Evolutionary conservation across 805 yeast genomes (phyloP), one percentile per base, ranked within the genome.

Genomic region (Peterozyma toletana): DNA sequence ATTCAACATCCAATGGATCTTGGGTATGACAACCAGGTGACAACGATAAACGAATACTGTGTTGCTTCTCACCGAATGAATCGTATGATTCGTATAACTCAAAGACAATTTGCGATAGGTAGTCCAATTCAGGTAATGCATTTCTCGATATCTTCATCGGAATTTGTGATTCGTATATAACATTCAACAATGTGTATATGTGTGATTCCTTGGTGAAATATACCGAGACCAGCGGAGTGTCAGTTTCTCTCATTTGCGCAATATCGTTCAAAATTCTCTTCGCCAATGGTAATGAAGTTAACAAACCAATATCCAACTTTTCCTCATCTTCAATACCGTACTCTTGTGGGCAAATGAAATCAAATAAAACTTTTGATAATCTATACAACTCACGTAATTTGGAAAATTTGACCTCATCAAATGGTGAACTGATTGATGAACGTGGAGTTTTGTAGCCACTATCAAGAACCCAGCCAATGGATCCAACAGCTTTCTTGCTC

Each of bases 1-100:
- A 71, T 62, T 91, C 96, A 38, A 95, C 96, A 64, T 93, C 99
- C 50, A 93, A 72, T 27, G 99, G 99, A 62, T 91, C 96, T 56
- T 89, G 96, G 0, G 98, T 90, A 64, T 93, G 97, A 63, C 99
- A 93, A 16, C 99, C 99, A 1, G 99, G 98, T 5, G 96, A 86
- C 53, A 93, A 72, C n/a, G 91, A 83, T 48, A 93, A 73, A 56
- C 98, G 75, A 44, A 93, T 84, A 5, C 96, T 84, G 60, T 91
- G 96, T 55, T 86, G 83, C 63, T 87, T 86, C 42, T 78, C 80
- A 9, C 83, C 82, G 9, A 75, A 70, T 33, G 74, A 68, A 33
- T 77, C 73, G 50, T 86, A 93, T 30, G 79, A 80, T 62, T 93
- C 98, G 62, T 89, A 93, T 27, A 93, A 66, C 62, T 93, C 99